Evolutionary conservation across 169 alveolate genomes (phyloP).

Genomic region (Cryptosporidium viatorum): DNA sequence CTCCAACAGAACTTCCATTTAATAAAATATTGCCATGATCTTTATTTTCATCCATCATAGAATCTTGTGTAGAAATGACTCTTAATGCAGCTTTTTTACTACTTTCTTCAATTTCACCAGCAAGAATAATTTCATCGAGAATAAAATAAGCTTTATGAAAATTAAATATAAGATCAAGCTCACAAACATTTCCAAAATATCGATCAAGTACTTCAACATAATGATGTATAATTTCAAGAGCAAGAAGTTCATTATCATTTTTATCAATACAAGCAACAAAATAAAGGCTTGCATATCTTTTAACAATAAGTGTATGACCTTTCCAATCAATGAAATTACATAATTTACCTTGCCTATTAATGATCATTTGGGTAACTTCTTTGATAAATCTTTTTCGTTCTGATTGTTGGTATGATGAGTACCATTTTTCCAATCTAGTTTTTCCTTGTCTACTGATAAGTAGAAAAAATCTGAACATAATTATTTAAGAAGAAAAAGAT

Average conservation of each 20-base stretch:
- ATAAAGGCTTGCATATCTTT: conserved; percentile 97
- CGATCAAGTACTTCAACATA: conserved; percentile 98
- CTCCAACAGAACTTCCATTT: conserved; percentile 27
- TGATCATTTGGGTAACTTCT: conserved; percentile 91
- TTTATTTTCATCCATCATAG: conserved; percentile 91
- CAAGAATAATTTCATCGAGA: conserved; percentile 91
- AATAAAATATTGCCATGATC: conserved; percentile 72
- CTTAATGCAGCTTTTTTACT: conserved; percentile 94
- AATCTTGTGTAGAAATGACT: conserved; percentile 93
- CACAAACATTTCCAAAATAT: conserved; percentile 99
- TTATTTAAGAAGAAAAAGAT: neutral
- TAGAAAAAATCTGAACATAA: conserved; percentile 95
- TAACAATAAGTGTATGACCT: conserved; percentile 95
- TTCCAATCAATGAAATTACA: conserved; percentile 98
- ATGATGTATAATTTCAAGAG: conserved; percentile 96
- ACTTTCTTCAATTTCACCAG: conserved; percentile 93
- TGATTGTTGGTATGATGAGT: conserved; percentile 85
- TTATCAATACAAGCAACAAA: conserved; percentile 96
- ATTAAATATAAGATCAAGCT: conserved; percentile 97
- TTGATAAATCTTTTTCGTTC: conserved; percentile 87
- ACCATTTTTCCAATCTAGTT: conserved; percentile 96
- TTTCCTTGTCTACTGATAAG: conserved; percentile 97
- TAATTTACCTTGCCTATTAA: conserved; percentile 93
- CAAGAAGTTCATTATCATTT: conserved; percentile 95
- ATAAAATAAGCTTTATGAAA: conserved; percentile 94